Conservation (phyloP, 805 yeast species). For the Saccharomycopsis oosterbeekiorum region DNA sequence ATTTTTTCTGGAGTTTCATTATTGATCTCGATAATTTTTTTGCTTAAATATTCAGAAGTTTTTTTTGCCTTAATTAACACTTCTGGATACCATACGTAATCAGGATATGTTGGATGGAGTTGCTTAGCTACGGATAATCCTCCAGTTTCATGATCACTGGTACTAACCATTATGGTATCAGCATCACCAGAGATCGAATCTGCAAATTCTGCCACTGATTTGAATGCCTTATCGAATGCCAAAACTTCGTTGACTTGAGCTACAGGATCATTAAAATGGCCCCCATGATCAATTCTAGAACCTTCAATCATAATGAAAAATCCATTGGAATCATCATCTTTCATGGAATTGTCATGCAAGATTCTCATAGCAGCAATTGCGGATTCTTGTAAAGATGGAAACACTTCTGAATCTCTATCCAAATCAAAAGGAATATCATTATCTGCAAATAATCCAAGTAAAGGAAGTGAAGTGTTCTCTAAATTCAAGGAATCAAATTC, state of each 20-base stretch:
- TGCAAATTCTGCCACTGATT: constrained; percentile 63
- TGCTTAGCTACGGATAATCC: constrained; percentile 87
- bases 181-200: constrained; percentile 42
- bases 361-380: constrained; percentile 65
- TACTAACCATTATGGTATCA: constrained; percentile 71
- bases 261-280: constrained; percentile 88
- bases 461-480: constrained; percentile 53
- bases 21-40: constrained; percentile 29
- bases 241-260: constrained; percentile 88
- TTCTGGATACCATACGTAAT: constrained; percentile 81
- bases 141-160: constrained; percentile 95
- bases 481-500: constrained; percentile 46
- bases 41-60: constrained; percentile 63
- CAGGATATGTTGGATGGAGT: constrained; percentile 59
- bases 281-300: constrained; percentile 91
- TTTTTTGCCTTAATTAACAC: constrained; percentile 58
- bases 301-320: constrained; percentile 86
- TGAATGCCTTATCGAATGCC: constrained; percentile 77
- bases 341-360: constrained; percentile 48
- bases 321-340: constrained; percentile 60
- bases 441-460: constrained; percentile 66
- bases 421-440: constrained; percentile 77
- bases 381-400: constrained; percentile 77
- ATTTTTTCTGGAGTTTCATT: constrained; percentile 25
- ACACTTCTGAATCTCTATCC: constrained; percentile 47